A percentile compares a stretch with the other conserved stretches of the same genome.
These are phyloP conservation scores for Trichomonas gallinae DNA, from an alignment of 208 protist genomes.

Conservation along the genomic window DNA sequence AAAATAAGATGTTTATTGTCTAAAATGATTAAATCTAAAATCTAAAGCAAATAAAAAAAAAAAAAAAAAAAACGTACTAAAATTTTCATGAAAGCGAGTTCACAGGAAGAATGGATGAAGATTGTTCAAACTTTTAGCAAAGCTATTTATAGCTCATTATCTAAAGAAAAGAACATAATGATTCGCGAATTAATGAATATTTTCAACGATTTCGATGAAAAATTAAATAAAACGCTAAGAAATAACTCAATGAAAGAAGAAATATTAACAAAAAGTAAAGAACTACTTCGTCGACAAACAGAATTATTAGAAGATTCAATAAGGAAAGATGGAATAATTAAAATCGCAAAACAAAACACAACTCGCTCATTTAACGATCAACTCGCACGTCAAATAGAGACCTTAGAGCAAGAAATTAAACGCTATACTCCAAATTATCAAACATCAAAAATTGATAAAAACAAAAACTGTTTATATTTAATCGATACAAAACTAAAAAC, in stretches of 20 bases:
- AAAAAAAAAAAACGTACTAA: neutral
- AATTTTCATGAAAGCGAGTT: neutral
- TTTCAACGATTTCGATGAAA: neutral
- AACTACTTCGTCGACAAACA: neutral
- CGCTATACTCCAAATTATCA: neutral
- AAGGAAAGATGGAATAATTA: neutral
- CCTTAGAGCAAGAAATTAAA: neutral
- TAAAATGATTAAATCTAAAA: too few species aligned
- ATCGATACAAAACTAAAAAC: neutral
- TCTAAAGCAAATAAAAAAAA: neutral
- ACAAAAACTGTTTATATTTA: neutral
- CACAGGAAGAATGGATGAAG: neutral
- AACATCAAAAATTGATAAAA: neutral
- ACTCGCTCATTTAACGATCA: neutral
- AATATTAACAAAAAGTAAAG: neutral
- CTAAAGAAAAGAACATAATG: neutral
- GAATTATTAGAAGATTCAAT: neutral
- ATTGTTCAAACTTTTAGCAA: neutral
- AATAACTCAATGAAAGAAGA: neutral
- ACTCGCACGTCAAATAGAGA: neutral
- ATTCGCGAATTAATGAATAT: neutral
- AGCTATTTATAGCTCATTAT: neutral
- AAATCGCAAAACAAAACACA: neutral
- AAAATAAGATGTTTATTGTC: too few species aligned
- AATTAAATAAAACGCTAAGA: neutral